Percentiles rank a stretch among this genome's conserved stretches.
Evolutionary conservation across 805 yeast genomes (phyloP).

Genomic region (Lachancea nothofagi): DNA sequence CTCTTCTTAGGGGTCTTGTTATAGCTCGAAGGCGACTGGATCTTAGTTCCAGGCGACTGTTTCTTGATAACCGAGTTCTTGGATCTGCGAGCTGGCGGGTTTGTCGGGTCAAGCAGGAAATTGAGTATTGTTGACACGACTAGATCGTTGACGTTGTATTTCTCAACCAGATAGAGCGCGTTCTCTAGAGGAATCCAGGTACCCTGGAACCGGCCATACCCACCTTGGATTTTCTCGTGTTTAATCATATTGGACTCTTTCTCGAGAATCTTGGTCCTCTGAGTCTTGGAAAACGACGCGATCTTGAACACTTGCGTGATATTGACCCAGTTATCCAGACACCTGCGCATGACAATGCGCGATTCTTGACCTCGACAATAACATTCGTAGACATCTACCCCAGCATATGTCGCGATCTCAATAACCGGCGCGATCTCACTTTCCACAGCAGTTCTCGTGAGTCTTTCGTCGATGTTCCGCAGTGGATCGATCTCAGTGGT

Average conservation of each 20-base stretch:
- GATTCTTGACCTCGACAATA: constrained; percentile 48
- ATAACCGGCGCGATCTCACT: constrained; percentile 19
- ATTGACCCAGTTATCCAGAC: constrained; percentile 89
- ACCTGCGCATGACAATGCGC: constrained; percentile 65
- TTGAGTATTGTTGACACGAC: constrained; percentile 47
- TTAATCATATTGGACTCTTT: constrained; percentile 63
- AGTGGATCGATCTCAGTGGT: constrained; percentile 4
- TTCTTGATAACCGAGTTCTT: constrained; percentile 33
- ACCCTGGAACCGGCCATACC: constrained; percentile 80
- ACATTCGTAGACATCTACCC: constrained; percentile 53
- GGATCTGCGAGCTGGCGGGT: constrained; percentile 39
- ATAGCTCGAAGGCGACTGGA: constrained; percentile 32
- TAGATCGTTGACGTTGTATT: constrained; percentile 45
- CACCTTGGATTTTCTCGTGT: constrained; percentile 81
- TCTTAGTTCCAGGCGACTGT: constrained; percentile 29
- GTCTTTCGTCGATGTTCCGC: constrained; percentile 6
- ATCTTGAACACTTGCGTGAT: constrained; percentile 78
- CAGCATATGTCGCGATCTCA: constrained; percentile 44
- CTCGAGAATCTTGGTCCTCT: constrained; percentile 70
- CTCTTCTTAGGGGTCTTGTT: constrained; percentile 31
- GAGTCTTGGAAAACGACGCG: constrained; percentile 73
- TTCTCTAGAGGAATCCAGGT: constrained; percentile 75
- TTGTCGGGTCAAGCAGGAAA: constrained; percentile 45
- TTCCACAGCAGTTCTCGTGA: constrained; percentile 3
- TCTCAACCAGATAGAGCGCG: constrained; percentile 53